Conservation (phyloP, 2,329 filamentous ascomycete species). For the Aureobasidium melanogenum region DNA sequence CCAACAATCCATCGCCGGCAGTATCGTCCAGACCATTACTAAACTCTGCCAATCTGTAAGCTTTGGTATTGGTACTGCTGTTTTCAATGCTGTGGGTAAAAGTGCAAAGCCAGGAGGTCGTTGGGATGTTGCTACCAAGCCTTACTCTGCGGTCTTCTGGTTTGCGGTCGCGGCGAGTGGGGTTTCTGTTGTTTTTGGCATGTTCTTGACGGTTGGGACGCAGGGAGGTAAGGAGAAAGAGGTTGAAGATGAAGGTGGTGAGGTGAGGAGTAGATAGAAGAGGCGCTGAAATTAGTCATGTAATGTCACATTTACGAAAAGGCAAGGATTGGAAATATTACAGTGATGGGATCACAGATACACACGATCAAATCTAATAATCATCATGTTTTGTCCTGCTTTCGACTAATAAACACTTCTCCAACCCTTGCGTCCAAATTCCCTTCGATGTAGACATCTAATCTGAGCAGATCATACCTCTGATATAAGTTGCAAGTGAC, state of each 20-base stretch:
- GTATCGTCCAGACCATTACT: conserved; percentile 59
- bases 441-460: too few relatives aligned
- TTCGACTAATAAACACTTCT: too few relatives aligned
- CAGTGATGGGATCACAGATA: too few relatives aligned
- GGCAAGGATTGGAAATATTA: too few relatives aligned
- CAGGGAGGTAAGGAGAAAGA: conserved; percentile 35
- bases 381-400: too few relatives aligned
- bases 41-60: conserved; percentile 52
- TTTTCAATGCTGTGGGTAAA: conserved; percentile 41
- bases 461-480: too few relatives aligned
- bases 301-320: too few relatives aligned
- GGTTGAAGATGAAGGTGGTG: not conserved
- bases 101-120: conserved; percentile 29
- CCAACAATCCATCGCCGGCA: conserved; percentile 59
- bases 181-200: conserved; percentile 38
- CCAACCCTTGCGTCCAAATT: too few relatives aligned
- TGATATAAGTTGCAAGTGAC: too few relatives aligned
- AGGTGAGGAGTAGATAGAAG: not conserved
- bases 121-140: conserved; percentile 36
- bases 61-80: conserved; percentile 53
- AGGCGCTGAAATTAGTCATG: too few relatives aligned
- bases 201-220: conserved; percentile 45
- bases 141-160: conserved; percentile 46
- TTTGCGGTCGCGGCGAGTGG: conserved; percentile 38
- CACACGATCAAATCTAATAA: too few relatives aligned